Conservation (phyloP, 768 basidiomycete species). For the Filobasidium wieringae region DNA sequence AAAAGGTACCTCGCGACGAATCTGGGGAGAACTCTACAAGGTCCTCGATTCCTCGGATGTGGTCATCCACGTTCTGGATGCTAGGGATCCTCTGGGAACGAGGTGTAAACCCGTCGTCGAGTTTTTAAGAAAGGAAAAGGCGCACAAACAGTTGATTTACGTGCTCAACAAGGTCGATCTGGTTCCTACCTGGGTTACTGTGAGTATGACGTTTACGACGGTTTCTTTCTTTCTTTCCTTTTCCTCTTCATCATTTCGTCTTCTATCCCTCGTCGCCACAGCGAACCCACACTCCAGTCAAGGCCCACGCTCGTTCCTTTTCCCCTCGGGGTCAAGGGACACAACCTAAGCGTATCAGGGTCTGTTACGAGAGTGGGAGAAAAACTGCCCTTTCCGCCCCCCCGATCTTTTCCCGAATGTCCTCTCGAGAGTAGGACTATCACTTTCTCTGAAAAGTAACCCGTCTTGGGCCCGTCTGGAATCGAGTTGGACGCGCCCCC, state of each 20-base stretch:
- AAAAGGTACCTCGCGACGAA: constrained; percentile 88
- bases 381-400: constrained; percentile 35
- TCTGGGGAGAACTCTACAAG: constrained; percentile 97
- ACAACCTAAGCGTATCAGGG: constrained; percentile 23
- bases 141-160: constrained; percentile 92
- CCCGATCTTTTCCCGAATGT: constrained; percentile 23
- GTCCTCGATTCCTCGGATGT: constrained; percentile 98
- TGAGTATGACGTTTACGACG: constrained; percentile 42
- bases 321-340: background rate
- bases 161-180: constrained; percentile 97
- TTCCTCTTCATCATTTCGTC: constrained; percentile 1
- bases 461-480: constrained; percentile 1
- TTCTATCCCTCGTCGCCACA: constrained; percentile 4
- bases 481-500: background rate
- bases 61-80: constrained; percentile 86
- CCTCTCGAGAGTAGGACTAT: background rate
- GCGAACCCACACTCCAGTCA: constrained; percentile 44
- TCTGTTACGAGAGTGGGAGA: constrained; percentile 50
- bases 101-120: constrained; percentile 88
- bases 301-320: constrained; percentile 32
- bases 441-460: too few species aligned
- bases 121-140: constrained; percentile 87
- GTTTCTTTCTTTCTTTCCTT: background rate
- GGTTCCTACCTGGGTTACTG: constrained; percentile 97
- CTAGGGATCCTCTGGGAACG: constrained; percentile 88